Evolutionary conservation across 2,329 filamentous ascomycete genomes (phyloP).

Genomic region (Neonectria coccinea): DNA sequence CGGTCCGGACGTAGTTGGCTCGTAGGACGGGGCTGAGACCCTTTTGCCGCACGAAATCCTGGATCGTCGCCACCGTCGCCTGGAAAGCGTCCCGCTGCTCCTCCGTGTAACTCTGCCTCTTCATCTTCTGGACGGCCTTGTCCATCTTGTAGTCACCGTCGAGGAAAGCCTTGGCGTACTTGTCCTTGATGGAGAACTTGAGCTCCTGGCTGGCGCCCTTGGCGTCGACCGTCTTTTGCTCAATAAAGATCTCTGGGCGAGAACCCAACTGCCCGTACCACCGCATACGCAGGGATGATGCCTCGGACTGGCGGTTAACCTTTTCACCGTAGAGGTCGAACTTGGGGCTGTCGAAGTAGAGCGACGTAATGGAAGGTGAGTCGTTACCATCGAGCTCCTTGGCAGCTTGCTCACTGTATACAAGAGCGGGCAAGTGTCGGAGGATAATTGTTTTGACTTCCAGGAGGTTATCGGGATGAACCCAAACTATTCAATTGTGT

Average conservation of each 20-base stretch:
- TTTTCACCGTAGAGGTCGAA: constrained; percentile 91
- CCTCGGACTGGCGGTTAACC: constrained; percentile 79
- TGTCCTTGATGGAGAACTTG: constrained; percentile 89
- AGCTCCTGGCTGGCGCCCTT: constrained; percentile 83
- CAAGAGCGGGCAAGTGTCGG: constrained; percentile 87
- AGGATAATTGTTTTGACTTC: constrained; percentile 98
- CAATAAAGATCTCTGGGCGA: constrained; percentile 83
- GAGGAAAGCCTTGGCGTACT: constrained; percentile 90
- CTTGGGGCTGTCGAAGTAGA: constrained; percentile 92
- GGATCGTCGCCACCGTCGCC: constrained; percentile 79
- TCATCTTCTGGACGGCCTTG: constrained; percentile 89
- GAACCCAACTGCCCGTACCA: constrained; percentile 90
- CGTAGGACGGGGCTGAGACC: constrained; percentile 86
- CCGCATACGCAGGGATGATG: constrained; percentile 84
- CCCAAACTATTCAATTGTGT: constrained; percentile 74
- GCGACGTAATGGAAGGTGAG: constrained; percentile 91
- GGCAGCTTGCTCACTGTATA: constrained; percentile 89
- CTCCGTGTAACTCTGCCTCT: constrained; percentile 76
- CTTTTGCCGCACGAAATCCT: constrained; percentile 81
- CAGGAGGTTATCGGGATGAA: constrained; percentile 93
- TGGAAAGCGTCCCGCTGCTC: constrained; percentile 77
- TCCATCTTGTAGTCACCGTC: constrained; percentile 91
- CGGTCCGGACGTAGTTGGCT: constrained; percentile 93
- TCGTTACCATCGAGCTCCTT: constrained; percentile 84
- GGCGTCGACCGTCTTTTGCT: constrained; percentile 87